phyloP scores from a whole-genome alignment of 257 asterid species.

The Primulina tabacum region DNA sequence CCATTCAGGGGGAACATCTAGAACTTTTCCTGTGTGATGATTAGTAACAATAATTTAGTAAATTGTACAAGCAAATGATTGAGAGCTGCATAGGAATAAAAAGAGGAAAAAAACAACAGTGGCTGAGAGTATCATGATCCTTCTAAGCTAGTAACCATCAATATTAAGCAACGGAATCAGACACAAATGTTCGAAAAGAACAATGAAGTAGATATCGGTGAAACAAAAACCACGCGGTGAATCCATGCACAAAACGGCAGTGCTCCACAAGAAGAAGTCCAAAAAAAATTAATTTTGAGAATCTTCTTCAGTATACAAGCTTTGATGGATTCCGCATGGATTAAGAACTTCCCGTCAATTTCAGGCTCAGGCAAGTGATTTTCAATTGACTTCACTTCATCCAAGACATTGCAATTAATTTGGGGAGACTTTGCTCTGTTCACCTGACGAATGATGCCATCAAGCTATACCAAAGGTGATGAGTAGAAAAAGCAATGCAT shows the following conservation, averaged over 20 bases:
- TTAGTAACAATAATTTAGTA: conserved; percentile 2
- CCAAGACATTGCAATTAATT: conserved; percentile 30
- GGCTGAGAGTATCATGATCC: neutral
- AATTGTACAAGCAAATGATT: neutral
- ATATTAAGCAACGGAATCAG: neutral
- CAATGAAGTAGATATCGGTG: neutral
- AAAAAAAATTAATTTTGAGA: conserved; percentile 2
- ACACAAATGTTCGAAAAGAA: neutral
- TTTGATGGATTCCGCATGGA: neutral
- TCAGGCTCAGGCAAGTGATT: conserved; percentile 38
- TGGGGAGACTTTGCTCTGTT: conserved; percentile 59
- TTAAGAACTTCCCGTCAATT: conserved; percentile 41
- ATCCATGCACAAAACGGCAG: neutral
- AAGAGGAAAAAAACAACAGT: neutral
- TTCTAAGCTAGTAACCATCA: neutral
- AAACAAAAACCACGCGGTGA: neutral
- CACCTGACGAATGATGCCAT: conserved; percentile 45
- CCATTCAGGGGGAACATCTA: conserved; percentile 70
- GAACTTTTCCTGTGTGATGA: conserved; percentile 36
- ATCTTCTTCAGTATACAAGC: neutral
- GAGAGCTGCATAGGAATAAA: neutral
- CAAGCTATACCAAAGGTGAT: neutral
- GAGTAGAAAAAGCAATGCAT: neutral
- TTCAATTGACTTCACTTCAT: conserved; percentile 33
- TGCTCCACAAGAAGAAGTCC: neutral